Conservation (phyloP, 768 basidiomycete species). For the Lenzites betulinus region DNA sequence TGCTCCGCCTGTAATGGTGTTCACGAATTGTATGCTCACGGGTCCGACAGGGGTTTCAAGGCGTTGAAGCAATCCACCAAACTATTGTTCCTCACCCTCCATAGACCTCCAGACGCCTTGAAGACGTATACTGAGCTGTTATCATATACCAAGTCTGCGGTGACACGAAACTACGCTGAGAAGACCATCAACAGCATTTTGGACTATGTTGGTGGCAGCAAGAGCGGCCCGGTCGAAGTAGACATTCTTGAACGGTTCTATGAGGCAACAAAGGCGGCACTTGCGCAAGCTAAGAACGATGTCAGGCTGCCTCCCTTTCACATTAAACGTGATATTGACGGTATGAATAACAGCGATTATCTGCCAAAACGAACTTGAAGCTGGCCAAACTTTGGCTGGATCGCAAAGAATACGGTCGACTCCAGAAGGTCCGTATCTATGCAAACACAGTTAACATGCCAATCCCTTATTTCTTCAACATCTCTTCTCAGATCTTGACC, state of each 20-base stretch:
- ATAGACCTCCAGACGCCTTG: conserved; percentile 82
- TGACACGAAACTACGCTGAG: conserved; percentile 95
- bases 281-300: conserved; percentile 96
- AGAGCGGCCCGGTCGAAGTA: conserved; percentile 76
- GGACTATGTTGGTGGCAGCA: conserved; percentile 94
- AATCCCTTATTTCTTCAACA: neutral
- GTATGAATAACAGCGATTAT: conserved; percentile 63
- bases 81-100: conserved; percentile 78
- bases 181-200: conserved; percentile 98
- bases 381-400: conserved; percentile 97
- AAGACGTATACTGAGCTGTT: conserved; percentile 84
- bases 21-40: neutral
- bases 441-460: neutral
- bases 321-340: neutral
- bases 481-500: conserved; percentile 59
- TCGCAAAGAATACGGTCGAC: conserved; percentile 82
- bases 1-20: conserved; percentile 24
- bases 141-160: conserved; percentile 93
- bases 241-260: conserved; percentile 94
- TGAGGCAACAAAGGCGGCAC: conserved; percentile 84
- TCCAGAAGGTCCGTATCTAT: conserved; percentile 63
- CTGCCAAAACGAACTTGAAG: conserved; percentile 95
- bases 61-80: conserved; percentile 98
- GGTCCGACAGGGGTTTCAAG: conserved; percentile 89
- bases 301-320: conserved; percentile 42